phyloP scores from a whole-genome alignment of 305 asterid species.

The Plantago coronopus region DNA sequence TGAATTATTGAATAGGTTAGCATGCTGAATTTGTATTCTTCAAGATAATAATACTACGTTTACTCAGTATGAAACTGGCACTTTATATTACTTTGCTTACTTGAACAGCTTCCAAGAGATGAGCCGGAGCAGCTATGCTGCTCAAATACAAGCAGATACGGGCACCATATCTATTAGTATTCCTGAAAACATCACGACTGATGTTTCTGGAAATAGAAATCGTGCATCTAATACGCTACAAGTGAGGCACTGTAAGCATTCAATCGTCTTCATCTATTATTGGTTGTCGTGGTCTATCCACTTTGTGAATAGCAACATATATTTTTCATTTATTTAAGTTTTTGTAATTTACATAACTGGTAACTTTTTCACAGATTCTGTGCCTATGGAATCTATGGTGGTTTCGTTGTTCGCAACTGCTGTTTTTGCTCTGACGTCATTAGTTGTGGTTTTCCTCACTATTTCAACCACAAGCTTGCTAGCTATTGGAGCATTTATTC shows the following conservation, averaged over 20 bases:
- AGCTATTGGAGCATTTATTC: slow-evolving; percentile 59
- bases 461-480: slow-evolving; percentile 75
- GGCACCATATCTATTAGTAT: slow-evolving; percentile 48
- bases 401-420: slow-evolving; percentile 65
- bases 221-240: slow-evolving; percentile 64
- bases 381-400: slow-evolving; percentile 56
- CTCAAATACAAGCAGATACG: slow-evolving; percentile 41
- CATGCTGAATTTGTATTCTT: not conserved
- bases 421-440: slow-evolving; percentile 62
- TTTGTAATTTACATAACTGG: not conserved
- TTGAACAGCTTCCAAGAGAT: slow-evolving; percentile 60
- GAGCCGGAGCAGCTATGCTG: slow-evolving; percentile 52
- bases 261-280: slow-evolving; percentile 2
- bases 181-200: slow-evolving; percentile 77
- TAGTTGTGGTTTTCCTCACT: slow-evolving; percentile 63
- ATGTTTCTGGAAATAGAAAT: slow-evolving; percentile 80
- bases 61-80: not conserved
- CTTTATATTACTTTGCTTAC: slow-evolving; percentile 18
- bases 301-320: not conserved
- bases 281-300: not conserved
- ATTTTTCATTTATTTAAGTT: not conserved
- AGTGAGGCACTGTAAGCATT: slow-evolving; percentile 72
- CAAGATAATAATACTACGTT: not conserved
- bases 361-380: slow-evolving; percentile 54
- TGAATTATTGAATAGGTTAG: not conserved